Evolutionary conservation across 805 yeast species (phyloP).

Genomic region (Saccharomycopsis sp.): DNA sequence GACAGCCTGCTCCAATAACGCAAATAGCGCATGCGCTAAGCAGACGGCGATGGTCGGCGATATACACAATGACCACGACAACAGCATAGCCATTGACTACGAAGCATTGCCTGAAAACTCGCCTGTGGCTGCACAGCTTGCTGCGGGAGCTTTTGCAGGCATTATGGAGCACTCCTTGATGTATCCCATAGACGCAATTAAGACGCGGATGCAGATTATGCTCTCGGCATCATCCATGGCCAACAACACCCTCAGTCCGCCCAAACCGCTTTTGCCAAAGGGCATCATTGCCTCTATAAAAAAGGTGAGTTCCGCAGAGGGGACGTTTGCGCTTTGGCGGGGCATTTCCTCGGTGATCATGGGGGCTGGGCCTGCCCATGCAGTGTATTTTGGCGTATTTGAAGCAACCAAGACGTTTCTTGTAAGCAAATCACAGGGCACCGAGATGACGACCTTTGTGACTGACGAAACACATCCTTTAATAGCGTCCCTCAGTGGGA

Average conservation of each 20-base stretch:
- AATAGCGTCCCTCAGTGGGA: slow-evolving; percentile 82
- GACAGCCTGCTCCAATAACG: background rate
- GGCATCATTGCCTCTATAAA: slow-evolving; percentile 63
- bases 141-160: slow-evolving; percentile 97
- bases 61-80: background rate
- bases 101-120: slow-evolving; percentile 88
- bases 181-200: slow-evolving; percentile 92
- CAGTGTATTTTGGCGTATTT: slow-evolving; percentile 87
- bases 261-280: slow-evolving; percentile 23
- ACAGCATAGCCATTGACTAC: slow-evolving; percentile 49
- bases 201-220: slow-evolving; percentile 77
- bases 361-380: slow-evolving; percentile 99
- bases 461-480: slow-evolving; percentile 69
- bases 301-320: slow-evolving; percentile 75
- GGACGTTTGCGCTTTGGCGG: slow-evolving; percentile 83
- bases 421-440: slow-evolving; percentile 7
- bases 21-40: background rate
- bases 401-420: slow-evolving; percentile 51
- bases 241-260: slow-evolving; percentile 18
- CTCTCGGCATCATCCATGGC: background rate
- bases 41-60: background rate
- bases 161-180: slow-evolving; percentile 96
- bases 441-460: slow-evolving; percentile 31
- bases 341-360: slow-evolving; percentile 87
- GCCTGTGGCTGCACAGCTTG: slow-evolving; percentile 68